A percentile compares a stretch with the other conserved stretches of the same genome.
These are phyloP conservation scores for Alternaria solani DNA, from an alignment of 2,329 filamentous ascomycete species.

Conservation along the genomic window DNA sequence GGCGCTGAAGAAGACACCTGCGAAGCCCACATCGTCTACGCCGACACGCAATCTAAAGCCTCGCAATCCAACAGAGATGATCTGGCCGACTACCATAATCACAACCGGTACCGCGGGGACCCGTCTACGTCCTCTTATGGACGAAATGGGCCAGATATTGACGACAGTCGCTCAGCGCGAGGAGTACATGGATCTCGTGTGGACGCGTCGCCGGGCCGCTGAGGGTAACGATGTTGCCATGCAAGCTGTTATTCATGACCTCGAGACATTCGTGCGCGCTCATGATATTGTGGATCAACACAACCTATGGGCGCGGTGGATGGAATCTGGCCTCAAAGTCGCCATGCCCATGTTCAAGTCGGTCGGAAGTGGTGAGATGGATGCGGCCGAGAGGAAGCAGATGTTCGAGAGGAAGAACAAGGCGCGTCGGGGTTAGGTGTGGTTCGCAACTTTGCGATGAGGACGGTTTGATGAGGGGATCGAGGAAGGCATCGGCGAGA, in stretches of 20 bases:
- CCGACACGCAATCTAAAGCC: neutral
- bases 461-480: neutral
- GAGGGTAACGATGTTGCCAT: neutral
- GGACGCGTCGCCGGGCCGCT: neutral
- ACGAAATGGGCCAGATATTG: neutral
- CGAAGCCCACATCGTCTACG: neutral
- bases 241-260: neutral
- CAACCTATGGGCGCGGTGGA: slow-evolving; percentile 1
- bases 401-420: slow-evolving; percentile 3
- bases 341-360: neutral
- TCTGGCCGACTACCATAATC: neutral
- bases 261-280: neutral
- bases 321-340: neutral
- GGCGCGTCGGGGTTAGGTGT: neutral
- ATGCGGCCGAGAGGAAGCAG: neutral
- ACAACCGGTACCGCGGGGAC: neutral
- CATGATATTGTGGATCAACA: slow-evolving; percentile 6
- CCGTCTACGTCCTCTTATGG: neutral
- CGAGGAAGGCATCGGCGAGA: neutral
- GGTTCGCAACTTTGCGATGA: too few relatives aligned
- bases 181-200: neutral
- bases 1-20: neutral
- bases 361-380: neutral
- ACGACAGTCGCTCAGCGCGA: neutral
- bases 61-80: neutral